Base-by-base conservation (phyloP, 1,139 yeast species). In the Petasospora fabianii region DNA sequence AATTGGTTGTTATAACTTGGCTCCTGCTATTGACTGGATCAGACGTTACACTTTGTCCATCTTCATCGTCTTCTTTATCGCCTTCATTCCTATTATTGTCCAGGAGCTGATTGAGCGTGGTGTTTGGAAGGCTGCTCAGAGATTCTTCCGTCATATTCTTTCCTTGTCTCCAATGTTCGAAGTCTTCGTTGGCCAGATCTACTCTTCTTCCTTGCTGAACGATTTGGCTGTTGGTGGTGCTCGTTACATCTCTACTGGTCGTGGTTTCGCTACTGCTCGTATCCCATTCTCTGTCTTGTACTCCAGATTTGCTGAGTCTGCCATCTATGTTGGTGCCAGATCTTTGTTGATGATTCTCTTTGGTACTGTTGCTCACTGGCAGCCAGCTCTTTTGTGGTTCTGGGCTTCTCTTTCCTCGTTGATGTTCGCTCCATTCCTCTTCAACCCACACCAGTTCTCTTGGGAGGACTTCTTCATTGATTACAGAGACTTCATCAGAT, bases 141-240 rank as follows among this genome's bases (percentile, higher is more conserved):
- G 99, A 73, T 86, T 94, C 61, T 71, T 75, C 58, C 88, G 95
- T 69, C 98, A 92, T 62, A 69, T 92, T 58, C 66, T 80, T 43
- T 92, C 98, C 2, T 69, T 92, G 58, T 88, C 98, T 31, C 97
- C 98, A 57, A 75, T 92, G 78, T 92, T 92, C 61, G 99, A 92
- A 75, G 98, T 92, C 56, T 92, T 92, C 66, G 96, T 88, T 57
- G 96, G 97, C 62, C 99, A 94, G 73, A 90, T 94, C 54, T 92
- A 92, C 63, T 88, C 98, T 41, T 79, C 94, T 50, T 85, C 98
- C 21, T 71, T 92, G 61, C 71, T 84, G 58, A 85, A 90, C 57
- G 97, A 92, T 72, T 74, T 92, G 70, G 78, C 96, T 46, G 92
- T 90, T 62, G 99, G 99, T 71, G 99, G 99, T 73, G 99, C 98